Evolutionary conservation across 2,329 filamentous ascomycete species (phyloP), one percentile per base, ranked within the genome.

Genomic region (Hypoxylon sp.): DNA sequence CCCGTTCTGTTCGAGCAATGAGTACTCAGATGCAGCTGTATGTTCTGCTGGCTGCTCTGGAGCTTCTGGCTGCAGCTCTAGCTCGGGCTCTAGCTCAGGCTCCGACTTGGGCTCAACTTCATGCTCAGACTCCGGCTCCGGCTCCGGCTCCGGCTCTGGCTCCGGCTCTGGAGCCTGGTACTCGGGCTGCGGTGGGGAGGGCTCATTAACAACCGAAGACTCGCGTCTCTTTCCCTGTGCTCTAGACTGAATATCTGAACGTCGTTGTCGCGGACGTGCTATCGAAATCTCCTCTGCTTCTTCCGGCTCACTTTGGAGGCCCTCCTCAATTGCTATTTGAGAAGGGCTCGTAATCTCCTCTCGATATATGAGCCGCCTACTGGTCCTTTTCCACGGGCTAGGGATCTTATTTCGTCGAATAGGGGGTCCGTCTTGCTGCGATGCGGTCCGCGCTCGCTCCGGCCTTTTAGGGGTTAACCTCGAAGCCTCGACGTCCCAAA

Each of bases 401-500:
- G 77, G 75, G 6, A 75, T 62, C 50, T 73, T 75, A 43, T 55
- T 68, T 55, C 72, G 70, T 43, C 67, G 68, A 47, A 70, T 64
- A 5, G 63, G 40, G 15, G 54, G 47, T 11, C 41, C 54, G 26
- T 68, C 55, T 26, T 58, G 26, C 43, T 55, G 57, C 20, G 57
- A 35, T 10, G 47, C 43, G 64, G 64, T 45, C 65, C 64, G 56
- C 60, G 26, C 46, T 63, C 58, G 43, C 45, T 63, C 55, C 29
- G 48, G 53, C 54, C 61, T 67, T 43, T 62, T 69, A 8, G 80
- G 78, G 1, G 76, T 76, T 5, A 76, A 73, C 10, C 83, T 78
- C 49, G 79, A 76, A 9, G 83, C 83, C 67, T 86, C 84, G 20
- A 85, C 67, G 26, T 82, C 83, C 83, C 83, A 87, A 9, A 87